A percentile compares a stretch with the other conserved stretches of the same genome.
phyloP scores from a whole-genome alignment of 768 basidiomycete genomes.

The Mycena alexandri region DNA sequence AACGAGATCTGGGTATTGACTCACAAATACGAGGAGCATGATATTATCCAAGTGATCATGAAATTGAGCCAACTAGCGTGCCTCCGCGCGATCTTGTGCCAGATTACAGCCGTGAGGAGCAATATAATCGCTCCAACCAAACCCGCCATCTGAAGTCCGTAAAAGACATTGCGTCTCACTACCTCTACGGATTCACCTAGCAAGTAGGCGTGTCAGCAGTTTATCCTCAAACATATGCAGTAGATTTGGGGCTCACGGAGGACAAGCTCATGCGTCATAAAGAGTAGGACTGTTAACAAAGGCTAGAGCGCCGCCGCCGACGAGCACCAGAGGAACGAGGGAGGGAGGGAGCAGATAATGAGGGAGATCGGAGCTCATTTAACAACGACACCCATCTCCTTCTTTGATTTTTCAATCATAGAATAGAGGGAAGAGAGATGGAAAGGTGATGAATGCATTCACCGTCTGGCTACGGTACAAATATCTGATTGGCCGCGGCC shows the following conservation, averaged over 20 bases:
- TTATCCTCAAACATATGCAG: neutral
- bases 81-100: conserved; percentile 31
- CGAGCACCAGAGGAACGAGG: neutral
- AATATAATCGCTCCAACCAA: conserved; percentile 35
- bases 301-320: neutral
- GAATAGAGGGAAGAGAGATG: conserved; percentile 20
- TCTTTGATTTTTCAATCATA: conserved; percentile 25
- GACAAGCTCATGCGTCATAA: conserved; percentile 26
- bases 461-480: neutral
- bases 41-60: conserved; percentile 40
- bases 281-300: neutral
- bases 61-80: conserved; percentile 43
- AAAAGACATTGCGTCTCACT: conserved; percentile 32
- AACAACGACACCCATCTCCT: conserved; percentile 18
- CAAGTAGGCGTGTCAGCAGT: neutral
- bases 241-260: neutral
- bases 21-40: conserved; percentile 40
- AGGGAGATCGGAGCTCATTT: conserved; percentile 14
- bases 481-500: neutral
- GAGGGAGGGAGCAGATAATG: conserved; percentile 10
- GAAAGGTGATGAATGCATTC: conserved; percentile 18
- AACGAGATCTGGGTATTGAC: neutral
- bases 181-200: conserved; percentile 14
- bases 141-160: conserved; percentile 37
- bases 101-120: conserved; percentile 35